Percentiles rank a stretch among this genome's conserved stretches.
These are phyloP conservation scores for Monilinia aucupariae DNA, from an alignment of 2,329 filamentous ascomycete species.

Conservation along the genomic window DNA sequence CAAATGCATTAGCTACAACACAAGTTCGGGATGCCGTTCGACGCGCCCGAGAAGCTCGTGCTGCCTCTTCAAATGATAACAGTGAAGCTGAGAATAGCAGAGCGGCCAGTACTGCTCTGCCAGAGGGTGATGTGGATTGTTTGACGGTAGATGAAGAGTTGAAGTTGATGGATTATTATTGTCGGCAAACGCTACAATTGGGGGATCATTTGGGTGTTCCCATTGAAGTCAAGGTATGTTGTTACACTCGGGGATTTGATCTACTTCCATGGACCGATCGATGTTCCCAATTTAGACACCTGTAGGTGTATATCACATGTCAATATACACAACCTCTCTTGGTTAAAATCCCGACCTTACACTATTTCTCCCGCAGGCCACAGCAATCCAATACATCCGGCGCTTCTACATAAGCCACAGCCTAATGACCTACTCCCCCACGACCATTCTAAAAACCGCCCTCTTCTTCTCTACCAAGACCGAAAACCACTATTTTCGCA, in stretches of 20 bases:
- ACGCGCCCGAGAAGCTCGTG: conserved; percentile 40
- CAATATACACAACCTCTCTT: not conserved
- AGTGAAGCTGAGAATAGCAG: conserved; percentile 35
- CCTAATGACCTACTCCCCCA: conserved; percentile 91
- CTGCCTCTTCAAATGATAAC: conserved; percentile 33
- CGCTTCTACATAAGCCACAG: conserved; percentile 96
- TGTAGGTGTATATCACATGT: too few species aligned
- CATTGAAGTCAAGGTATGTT: conserved; percentile 52
- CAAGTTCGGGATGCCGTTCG: conserved; percentile 55
- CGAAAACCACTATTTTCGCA: conserved; percentile 64
- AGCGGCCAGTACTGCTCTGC: conserved; percentile 23
- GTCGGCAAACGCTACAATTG: conserved; percentile 52
- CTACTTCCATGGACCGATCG: not conserved
- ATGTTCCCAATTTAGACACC: accelerated
- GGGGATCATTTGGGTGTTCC: conserved; percentile 57
- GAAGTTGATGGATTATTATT: conserved; percentile 75
- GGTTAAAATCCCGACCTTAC: not conserved
- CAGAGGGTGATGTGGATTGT: conserved; percentile 59
- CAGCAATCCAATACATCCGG: conserved; percentile 60
- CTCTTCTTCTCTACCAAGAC: conserved; percentile 93
- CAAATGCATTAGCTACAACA: conserved; percentile 72
- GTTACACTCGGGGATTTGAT: not conserved
- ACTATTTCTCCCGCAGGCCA: conserved; percentile 26
- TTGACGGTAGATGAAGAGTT: conserved; percentile 79
- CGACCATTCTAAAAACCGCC: conserved; percentile 80